A percentile compares a stretch with the other conserved stretches of the same genome.
These are phyloP conservation scores for Piper longum DNA, from an alignment of 164 flowering plant species.

Conservation along the genomic window DNA sequence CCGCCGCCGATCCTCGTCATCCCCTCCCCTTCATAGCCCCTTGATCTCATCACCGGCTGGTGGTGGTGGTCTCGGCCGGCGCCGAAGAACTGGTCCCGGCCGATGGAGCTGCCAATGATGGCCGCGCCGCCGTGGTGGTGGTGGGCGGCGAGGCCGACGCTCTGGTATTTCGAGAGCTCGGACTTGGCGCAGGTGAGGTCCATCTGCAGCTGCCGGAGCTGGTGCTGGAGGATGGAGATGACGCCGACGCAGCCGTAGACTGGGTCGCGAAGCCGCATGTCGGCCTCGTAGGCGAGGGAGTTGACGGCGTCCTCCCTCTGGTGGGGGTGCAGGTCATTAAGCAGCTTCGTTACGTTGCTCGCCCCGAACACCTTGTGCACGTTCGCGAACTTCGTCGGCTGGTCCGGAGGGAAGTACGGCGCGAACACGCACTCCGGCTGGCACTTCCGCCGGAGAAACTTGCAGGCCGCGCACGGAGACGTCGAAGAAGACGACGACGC, in stretches of 20 bases:
- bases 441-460: conserved; percentile 73
- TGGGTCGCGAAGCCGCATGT: conserved; percentile 80
- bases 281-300: conserved; percentile 86
- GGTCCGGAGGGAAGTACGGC: conserved; percentile 87
- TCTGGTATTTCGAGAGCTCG: conserved; percentile 76
- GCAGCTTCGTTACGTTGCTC: conserved; percentile 76
- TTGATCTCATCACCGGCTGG: conserved; percentile 20
- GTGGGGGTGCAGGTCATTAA: conserved; percentile 66
- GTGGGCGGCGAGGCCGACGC: conserved; percentile 28
- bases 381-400: conserved; percentile 76
- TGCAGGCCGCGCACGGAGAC: conserved; percentile 87
- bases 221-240: conserved; percentile 73
- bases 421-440: conserved; percentile 84
- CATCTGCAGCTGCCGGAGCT: conserved; percentile 69
- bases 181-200: conserved; percentile 72
- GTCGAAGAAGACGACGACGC: conserved; percentile 28
- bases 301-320: conserved; percentile 93
- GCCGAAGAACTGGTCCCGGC: conserved; percentile 21
- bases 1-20: conserved; percentile 8
- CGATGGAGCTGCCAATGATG: conserved; percentile 30
- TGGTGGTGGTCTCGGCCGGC: conserved; percentile 29
- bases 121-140: conserved; percentile 3
- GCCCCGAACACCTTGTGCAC: conserved; percentile 92
- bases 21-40: conserved; percentile 23
- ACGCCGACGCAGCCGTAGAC: conserved; percentile 92